Evolutionary conservation across 2,329 filamentous ascomycete species (phyloP).

Genomic region (Pseudovirgaria hyperparasitica): DNA sequence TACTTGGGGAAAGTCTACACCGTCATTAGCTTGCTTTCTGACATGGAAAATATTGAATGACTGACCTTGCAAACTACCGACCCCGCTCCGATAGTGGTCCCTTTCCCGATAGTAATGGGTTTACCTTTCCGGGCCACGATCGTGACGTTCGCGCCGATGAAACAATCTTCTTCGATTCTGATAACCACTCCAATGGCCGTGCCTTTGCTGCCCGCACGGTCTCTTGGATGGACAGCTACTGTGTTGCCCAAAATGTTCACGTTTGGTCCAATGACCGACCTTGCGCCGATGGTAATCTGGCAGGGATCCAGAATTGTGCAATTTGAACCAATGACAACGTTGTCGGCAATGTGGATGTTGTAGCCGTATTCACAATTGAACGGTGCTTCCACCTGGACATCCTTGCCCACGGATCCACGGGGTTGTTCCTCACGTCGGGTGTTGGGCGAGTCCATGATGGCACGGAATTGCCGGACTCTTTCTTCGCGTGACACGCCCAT

Average conservation of each 20-base stretch:
- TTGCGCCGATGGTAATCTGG: conserved; percentile 67
- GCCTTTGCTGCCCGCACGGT: conserved; percentile 60
- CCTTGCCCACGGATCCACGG: conserved; percentile 53
- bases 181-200: conserved; percentile 59
- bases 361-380: conserved; percentile 94
- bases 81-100: conserved; percentile 40
- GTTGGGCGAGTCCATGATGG: conserved; percentile 54
- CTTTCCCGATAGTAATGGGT: conserved; percentile 40
- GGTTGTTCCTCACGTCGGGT: conserved; percentile 8
- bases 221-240: conserved; percentile 58
- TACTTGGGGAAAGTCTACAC: conserved; percentile 32
- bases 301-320: conserved; percentile 83
- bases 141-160: conserved; percentile 49
- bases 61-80: conserved; percentile 43
- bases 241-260: conserved; percentile 75
- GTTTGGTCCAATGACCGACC: conserved; percentile 59
- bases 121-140: no score
- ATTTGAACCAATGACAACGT: conserved; percentile 70
- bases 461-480: conserved; percentile 55
- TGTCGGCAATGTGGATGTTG: conserved; percentile 78
- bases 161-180: conserved; percentile 61
- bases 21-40: conserved; percentile 9
- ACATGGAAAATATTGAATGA: conserved; percentile 5
- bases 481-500: conserved; percentile 53
- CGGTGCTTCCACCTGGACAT: conserved; percentile 70